Evolutionary conservation across 345 rosid genomes (phyloP).

Genomic region (Linum trigynum): DNA sequence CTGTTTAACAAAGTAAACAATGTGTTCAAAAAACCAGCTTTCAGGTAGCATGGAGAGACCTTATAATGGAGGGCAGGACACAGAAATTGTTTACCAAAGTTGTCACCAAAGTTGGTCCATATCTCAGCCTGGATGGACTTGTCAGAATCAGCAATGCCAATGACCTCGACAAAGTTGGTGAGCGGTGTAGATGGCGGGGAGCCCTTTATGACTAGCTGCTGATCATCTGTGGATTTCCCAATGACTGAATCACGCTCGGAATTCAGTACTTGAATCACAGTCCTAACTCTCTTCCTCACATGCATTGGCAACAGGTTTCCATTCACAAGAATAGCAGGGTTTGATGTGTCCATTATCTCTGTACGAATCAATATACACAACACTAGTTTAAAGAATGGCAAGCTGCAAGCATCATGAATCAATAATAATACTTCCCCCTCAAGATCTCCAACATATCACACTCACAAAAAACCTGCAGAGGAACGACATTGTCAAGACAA

Average conservation of each 20-base stretch:
- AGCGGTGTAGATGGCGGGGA: constrained; percentile 38
- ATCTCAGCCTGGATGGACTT: constrained; percentile 51
- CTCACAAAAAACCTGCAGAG: too few relatives aligned
- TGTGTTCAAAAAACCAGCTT: too few relatives aligned
- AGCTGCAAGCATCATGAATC: too few relatives aligned
- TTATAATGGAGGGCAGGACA: background rate
- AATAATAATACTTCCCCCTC: too few relatives aligned
- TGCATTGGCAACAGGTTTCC: constrained; percentile 48
- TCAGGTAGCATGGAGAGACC: too few relatives aligned
- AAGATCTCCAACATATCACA: too few relatives aligned
- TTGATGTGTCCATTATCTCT: constrained; percentile 56
- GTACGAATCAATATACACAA: background rate
- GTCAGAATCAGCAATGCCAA: constrained; percentile 75
- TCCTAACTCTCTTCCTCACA: constrained; percentile 58
- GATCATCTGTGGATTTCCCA: constrained; percentile 70
- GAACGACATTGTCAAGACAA: too few relatives aligned
- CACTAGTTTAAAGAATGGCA: too few relatives aligned
- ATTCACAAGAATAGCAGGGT: constrained; percentile 79
- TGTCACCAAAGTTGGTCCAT: constrained; percentile 71
- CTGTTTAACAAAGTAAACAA: constrained; percentile 19
- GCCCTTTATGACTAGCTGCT: constrained; percentile 53
- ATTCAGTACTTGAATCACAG: constrained; percentile 54
- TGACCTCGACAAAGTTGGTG: constrained; percentile 63
- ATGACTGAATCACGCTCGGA: constrained; percentile 41
- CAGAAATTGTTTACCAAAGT: constrained; percentile 41